Evolutionary conservation across 768 basidiomycete species (phyloP).

Genomic region (Cytidiella melzeri): DNA sequence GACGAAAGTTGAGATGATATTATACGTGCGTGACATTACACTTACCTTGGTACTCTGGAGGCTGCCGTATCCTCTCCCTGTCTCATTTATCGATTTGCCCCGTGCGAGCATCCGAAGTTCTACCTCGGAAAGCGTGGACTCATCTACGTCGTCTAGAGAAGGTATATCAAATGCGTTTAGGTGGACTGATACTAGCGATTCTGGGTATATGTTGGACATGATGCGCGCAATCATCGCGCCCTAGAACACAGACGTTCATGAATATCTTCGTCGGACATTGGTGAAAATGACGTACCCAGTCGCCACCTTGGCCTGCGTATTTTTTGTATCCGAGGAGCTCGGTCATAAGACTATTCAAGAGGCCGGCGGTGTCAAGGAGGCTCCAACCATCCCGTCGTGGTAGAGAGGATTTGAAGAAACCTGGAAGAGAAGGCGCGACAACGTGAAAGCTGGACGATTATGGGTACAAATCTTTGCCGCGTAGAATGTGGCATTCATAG

Average conservation of each 20-base stretch:
- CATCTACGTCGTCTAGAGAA: not conserved
- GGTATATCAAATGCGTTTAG: not conserved
- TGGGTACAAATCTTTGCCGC: too few relatives aligned
- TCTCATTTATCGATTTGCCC: not conserved
- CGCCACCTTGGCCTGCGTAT: slow-evolving; percentile 20
- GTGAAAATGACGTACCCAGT: slow-evolving; percentile 17
- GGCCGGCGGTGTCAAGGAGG: slow-evolving; percentile 20
- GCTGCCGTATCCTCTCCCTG: not conserved
- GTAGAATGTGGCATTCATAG: too few relatives aligned
- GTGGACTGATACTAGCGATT: not conserved
- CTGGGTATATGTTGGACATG: not conserved
- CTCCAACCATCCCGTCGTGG: slow-evolving; percentile 21
- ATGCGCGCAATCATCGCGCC: not conserved
- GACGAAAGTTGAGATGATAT: not conserved
- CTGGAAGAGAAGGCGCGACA: slow-evolving; percentile 23
- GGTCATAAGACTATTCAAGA: slow-evolving; percentile 24
- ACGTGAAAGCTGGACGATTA: slow-evolving; percentile 20
- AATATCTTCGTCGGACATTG: not conserved
- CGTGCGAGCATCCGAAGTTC: not conserved
- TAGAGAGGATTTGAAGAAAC: slow-evolving; percentile 21
- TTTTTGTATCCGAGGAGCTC: slow-evolving; percentile 21
- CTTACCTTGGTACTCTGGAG: not conserved
- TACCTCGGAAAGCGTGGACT: not conserved
- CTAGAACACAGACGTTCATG: not conserved
- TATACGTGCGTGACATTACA: not conserved